Percentiles rank a stretch among this genome's conserved stretches.
These are phyloP conservation scores for Suillus placidus DNA, from an alignment of 768 basidiomycete genomes.

Conservation along the genomic window DNA sequence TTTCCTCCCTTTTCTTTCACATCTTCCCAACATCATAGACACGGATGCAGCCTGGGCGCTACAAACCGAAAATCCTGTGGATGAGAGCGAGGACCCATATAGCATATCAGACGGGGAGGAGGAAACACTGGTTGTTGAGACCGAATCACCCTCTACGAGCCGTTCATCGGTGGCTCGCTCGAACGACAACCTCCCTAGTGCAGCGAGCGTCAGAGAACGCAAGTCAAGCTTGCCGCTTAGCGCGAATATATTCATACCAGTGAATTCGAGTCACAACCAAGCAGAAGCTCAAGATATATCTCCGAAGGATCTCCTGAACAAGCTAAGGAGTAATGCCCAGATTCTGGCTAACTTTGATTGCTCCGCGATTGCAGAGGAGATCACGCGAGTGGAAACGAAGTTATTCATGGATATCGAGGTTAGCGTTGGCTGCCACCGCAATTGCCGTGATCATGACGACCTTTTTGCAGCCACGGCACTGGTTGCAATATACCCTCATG, in stretches of 20 bases:
- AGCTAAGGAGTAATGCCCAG: constrained; percentile 59
- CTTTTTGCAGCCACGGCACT: constrained; percentile 73
- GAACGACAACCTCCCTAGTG: constrained; percentile 24
- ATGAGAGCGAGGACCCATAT: constrained; percentile 66
- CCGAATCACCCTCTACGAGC: constrained; percentile 35
- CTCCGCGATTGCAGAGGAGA: constrained; percentile 79
- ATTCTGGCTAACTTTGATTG: constrained; percentile 60
- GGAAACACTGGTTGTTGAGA: constrained; percentile 35
- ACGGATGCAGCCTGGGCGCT: constrained; percentile 76
- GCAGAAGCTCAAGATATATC: constrained; percentile 42
- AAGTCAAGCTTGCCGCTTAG: constrained; percentile 69
- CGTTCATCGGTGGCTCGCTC: constrained; percentile 24
- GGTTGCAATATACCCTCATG: constrained; percentile 78
- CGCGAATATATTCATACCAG: constrained; percentile 44
- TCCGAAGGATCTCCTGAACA: constrained; percentile 62
- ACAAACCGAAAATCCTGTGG: constrained; percentile 57
- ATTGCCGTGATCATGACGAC: constrained; percentile 6
- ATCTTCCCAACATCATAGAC: constrained; percentile 63
- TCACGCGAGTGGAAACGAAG: constrained; percentile 72
- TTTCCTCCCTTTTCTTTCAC: constrained; percentile 78
- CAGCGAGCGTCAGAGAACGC: constrained; percentile 52
- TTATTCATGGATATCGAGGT: constrained; percentile 81
- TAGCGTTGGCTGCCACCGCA: constrained; percentile 20
- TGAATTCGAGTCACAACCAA: constrained; percentile 28
- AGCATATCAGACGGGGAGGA: constrained; percentile 57